A percentile compares a stretch with the other conserved stretches of the same genome.
Evolutionary conservation across 2,329 filamentous ascomycete species (phyloP).

Genomic region (Clarireedia hainanense): DNA sequence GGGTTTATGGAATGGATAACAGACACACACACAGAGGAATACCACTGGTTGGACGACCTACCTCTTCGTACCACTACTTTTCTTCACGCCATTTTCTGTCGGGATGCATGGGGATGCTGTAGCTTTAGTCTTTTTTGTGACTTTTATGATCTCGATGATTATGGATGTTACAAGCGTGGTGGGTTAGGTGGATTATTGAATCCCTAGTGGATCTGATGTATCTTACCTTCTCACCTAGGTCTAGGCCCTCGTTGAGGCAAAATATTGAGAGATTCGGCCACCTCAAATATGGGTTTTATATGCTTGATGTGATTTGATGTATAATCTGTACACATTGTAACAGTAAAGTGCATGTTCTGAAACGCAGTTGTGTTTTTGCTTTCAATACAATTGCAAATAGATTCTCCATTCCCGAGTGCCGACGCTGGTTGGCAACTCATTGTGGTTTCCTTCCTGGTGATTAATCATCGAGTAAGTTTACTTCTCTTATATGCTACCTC

Average conservation of each 20-base stretch:
- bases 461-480: too few species aligned
- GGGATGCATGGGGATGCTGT: constrained; percentile 29
- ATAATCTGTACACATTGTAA: too few species aligned
- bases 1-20: background rate
- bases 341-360: too few species aligned
- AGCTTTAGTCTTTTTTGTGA: constrained; percentile 25
- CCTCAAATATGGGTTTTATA: constrained; percentile 20
- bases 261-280: constrained; percentile 32
- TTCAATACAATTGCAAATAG: too few species aligned
- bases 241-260: constrained; percentile 27
- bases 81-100: constrained; percentile 26
- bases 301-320: too few species aligned
- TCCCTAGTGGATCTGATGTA: constrained; percentile 25
- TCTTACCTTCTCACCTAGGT: constrained; percentile 1
- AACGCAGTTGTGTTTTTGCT: too few species aligned
- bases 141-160: constrained; percentile 28
- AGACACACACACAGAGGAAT: constrained; percentile 10
- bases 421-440: too few species aligned
- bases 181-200: constrained; percentile 21
- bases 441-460: too few species aligned
- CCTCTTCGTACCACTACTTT: constrained; percentile 26
- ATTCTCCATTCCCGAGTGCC: too few species aligned
- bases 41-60: constrained; percentile 29
- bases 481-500: too few species aligned
- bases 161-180: constrained; percentile 22